These are phyloP conservation scores for Wickerhamomyces subpelliculosus DNA, from an alignment of 805 yeast species.

Conservation along the genomic window DNA sequence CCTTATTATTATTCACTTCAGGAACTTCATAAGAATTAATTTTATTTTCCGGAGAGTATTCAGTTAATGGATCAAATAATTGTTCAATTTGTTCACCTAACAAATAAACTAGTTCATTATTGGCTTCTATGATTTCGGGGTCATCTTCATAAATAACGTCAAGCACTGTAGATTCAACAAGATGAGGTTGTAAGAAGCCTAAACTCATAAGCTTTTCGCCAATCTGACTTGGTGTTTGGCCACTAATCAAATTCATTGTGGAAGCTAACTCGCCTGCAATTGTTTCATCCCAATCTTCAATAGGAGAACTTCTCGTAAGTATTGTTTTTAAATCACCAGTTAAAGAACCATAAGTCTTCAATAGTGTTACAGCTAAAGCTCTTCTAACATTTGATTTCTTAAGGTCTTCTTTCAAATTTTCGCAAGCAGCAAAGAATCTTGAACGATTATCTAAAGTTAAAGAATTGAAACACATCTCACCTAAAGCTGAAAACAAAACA, in stretches of 20 bases:
- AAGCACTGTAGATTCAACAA: constrained; percentile 45
- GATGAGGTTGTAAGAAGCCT: constrained; percentile 50
- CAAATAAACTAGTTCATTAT: constrained; percentile 68
- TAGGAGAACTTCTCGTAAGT: constrained; percentile 7
- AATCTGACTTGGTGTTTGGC: constrained; percentile 45
- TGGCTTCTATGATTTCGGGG: constrained; percentile 47
- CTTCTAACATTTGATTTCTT: constrained; percentile 55
- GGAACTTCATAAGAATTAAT: constrained; percentile 68
- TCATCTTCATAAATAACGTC: constrained; percentile 70
- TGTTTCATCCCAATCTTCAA: constrained; percentile 66
- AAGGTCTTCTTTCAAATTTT: constrained; percentile 48
- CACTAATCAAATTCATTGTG: constrained; percentile 46
- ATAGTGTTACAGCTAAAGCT: constrained; percentile 67
- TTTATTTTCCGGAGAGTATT: constrained; percentile 87
- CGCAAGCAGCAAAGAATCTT: constrained; percentile 72
- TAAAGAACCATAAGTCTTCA: constrained; percentile 60
- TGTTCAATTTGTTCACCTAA: constrained; percentile 85
- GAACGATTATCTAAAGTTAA: constrained; percentile 55
- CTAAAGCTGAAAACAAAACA: constrained; percentile 55
- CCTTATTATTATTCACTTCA: constrained; percentile 12
- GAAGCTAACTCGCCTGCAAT: constrained; percentile 78
- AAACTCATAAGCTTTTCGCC: constrained; percentile 49
- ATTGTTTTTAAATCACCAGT: constrained; percentile 20
- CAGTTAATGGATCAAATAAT: constrained; percentile 81
- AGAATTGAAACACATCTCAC: constrained; percentile 52